Percentiles rank a stretch among this genome's conserved stretches.
Conservation (phyloP, 257 asterid genomes). For the Fraxinus cuspidata region DNA sequence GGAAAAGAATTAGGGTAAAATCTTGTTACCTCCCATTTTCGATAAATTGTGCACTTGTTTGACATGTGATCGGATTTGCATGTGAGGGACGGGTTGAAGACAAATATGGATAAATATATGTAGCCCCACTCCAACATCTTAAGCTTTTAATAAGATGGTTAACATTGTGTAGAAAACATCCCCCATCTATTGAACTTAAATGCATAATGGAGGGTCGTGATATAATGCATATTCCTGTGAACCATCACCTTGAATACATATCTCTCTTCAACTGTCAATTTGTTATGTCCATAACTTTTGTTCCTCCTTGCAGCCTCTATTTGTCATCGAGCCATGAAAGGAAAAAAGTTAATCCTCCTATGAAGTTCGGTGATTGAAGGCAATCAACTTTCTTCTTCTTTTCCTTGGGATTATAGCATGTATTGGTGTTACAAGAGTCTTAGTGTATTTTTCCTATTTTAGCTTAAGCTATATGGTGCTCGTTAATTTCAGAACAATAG, state of each 20-base stretch:
- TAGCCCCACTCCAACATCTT: background rate
- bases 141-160: background rate
- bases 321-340: slow-evolving; percentile 52
- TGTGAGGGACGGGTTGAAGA: background rate
- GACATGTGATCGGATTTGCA: background rate
- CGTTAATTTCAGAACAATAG: slow-evolving; percentile 24
- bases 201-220: background rate
- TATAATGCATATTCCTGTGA: background rate
- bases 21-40: background rate
- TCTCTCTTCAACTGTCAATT: background rate
- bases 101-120: background rate
- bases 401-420: background rate
- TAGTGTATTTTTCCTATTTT: background rate
- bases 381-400: slow-evolving; percentile 19
- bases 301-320: slow-evolving; percentile 50
- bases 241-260: background rate
- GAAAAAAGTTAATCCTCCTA: slow-evolving; percentile 22
- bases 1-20: background rate
- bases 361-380: slow-evolving; percentile 15
- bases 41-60: background rate
- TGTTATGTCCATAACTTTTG: slow-evolving; percentile 7
- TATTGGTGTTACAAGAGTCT: slow-evolving; percentile 8
- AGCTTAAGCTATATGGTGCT: slow-evolving; percentile 13
- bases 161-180: background rate
- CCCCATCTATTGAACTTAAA: background rate